These are phyloP conservation scores for Penicillium sp. DNA, from an alignment of 2,329 filamentous ascomycete species.

Conservation along the genomic window DNA sequence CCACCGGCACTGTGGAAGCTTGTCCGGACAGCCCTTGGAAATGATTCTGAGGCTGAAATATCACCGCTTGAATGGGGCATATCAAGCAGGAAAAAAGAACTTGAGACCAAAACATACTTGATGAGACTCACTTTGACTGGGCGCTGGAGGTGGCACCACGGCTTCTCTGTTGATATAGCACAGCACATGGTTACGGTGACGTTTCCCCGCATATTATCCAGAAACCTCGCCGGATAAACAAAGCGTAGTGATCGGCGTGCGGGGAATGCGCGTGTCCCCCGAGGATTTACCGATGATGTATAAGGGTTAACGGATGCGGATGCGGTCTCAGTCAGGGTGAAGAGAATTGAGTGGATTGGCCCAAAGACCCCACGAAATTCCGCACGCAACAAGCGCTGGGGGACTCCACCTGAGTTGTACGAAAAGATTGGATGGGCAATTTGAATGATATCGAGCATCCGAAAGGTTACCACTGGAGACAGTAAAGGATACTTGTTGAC, in stretches of 20 bases:
- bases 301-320: no score
- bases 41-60: constrained; percentile 25
- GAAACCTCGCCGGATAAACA: constrained; percentile 9
- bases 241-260: constrained; percentile 13
- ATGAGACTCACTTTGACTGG: not conserved
- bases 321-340: no score
- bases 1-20: constrained; percentile 15
- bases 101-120: not conserved
- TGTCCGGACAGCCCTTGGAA: constrained; percentile 9
- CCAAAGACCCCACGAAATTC: no score
- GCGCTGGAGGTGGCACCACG: not conserved
- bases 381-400: no score
- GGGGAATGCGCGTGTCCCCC: constrained; percentile 11
- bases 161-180: not conserved
- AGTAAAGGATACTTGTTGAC: not conserved
- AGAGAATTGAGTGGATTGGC: not conserved
- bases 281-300: not conserved
- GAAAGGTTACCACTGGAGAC: not conserved
- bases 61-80: constrained; percentile 3
- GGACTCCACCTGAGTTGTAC: no score
- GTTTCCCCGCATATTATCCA: not conserved
- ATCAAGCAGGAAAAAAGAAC: not conserved
- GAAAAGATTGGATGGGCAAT: no score
- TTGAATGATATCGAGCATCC: not conserved
- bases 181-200: not conserved